phyloP scores from a whole-genome alignment of 2,329 filamentous ascomycete genomes.

The Exophiala viscosa region DNA sequence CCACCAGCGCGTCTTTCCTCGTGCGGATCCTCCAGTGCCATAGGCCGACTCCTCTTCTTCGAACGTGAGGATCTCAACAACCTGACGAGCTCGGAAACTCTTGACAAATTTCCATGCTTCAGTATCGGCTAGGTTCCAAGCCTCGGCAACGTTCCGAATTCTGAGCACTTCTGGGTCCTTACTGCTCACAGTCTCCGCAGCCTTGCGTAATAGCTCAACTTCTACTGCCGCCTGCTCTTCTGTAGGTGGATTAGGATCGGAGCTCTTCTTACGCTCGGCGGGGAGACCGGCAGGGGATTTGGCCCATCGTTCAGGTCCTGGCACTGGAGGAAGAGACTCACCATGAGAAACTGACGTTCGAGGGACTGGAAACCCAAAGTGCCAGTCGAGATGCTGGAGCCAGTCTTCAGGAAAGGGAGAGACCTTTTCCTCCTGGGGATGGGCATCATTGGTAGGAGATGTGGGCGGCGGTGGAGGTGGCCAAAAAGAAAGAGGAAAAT shows the following conservation, averaged over 20 bases:
- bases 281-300: slow-evolving; percentile 39
- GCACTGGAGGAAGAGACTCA: slow-evolving; percentile 56
- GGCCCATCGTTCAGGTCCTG: slow-evolving; percentile 56
- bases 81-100: slow-evolving; percentile 55
- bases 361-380: slow-evolving; percentile 80
- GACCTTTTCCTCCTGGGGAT: slow-evolving; percentile 25
- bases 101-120: slow-evolving; percentile 63
- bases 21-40: slow-evolving; percentile 8
- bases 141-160: slow-evolving; percentile 46
- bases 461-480: slow-evolving; percentile 28
- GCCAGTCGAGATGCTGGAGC: slow-evolving; percentile 73
- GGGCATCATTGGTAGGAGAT: slow-evolving; percentile 28
- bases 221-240: slow-evolving; percentile 40
- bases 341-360: slow-evolving; percentile 48
- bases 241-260: slow-evolving; percentile 37
- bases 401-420: slow-evolving; percentile 46
- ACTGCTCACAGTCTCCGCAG: slow-evolving; percentile 44
- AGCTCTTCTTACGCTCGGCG: slow-evolving; percentile 35
- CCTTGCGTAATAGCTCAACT: slow-evolving; percentile 49
- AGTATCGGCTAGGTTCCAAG: slow-evolving; percentile 60
- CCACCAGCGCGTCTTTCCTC: slow-evolving; percentile 23
- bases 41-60: slow-evolving; percentile 52
- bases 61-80: slow-evolving; percentile 57
- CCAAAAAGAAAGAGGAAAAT: slow-evolving; percentile 39
- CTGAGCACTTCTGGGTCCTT: slow-evolving; percentile 36